Evolutionary conservation across 2,329 filamentous ascomycete genomes (phyloP), one percentile per base, ranked within the genome.

Genomic region (Arthrobotrys conoides): DNA sequence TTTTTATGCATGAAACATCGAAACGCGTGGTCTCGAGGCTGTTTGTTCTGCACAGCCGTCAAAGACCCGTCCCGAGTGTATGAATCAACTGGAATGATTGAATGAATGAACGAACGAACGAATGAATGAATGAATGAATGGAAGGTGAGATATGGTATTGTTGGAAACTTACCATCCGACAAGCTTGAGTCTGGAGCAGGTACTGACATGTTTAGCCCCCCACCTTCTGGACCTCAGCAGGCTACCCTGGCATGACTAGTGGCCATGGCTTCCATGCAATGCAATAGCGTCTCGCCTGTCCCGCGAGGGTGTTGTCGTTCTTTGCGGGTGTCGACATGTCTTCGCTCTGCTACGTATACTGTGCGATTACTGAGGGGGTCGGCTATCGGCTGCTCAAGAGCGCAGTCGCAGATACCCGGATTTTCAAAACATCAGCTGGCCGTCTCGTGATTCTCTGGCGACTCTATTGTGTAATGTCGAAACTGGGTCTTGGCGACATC

Each of bases 121-220:
- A 38, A 38, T 10, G 36, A 38, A 38, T 38, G 36, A 33, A 63
- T 46, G 18, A 44, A 61, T 41, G 55, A 20, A 6, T 38, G 30
- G 55, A 61, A 61, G 55, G 36, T 44, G 55, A 41, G 12, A 41
- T 14, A 38, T 38, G 10, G 1, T 0, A 24, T 38, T 61, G 36
- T 14, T 36, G n/a, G 18, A n/a, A 18, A 27, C 48, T 10, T 24
- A 8, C 16, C 18, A n/a, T 46, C 5, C 16, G 48, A 18, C 20
- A 4, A 24, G 48, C 12, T 6, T 3, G 48, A 24, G 48, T 22
- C 18, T 3, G 48, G 18, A 51, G 18, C 4, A 22, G 3, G 48
- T 51, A 51, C 48, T 24, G 48, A 51, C 48, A 51, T 51, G 48
- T 51, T 30, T 6, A 30, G 48, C 20, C 6, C 48, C 48, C 20